A percentile compares a stretch with the other conserved stretches of the same genome.
Evolutionary conservation across 225 moss, liverwort and hornwort species (phyloP).

Genomic region (Bryoerythrophyllum caledonicum): DNA sequence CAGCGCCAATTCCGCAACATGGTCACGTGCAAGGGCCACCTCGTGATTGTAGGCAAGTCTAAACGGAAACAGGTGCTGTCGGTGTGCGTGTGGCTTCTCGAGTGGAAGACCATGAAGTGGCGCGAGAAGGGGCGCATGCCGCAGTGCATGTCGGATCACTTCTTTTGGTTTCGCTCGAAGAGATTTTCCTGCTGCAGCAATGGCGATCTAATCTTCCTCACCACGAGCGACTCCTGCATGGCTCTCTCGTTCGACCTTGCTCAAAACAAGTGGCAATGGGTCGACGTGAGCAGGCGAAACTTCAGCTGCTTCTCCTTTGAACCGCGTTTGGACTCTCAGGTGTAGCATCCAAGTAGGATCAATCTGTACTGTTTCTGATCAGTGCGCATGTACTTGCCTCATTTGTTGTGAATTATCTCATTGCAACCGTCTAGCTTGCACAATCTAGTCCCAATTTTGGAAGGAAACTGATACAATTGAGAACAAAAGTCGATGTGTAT

Average conservation of each 20-base stretch:
- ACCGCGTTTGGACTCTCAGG: constrained; percentile 43
- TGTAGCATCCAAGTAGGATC: constrained; percentile 5
- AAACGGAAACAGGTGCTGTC: constrained; percentile 36
- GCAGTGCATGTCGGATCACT: constrained; percentile 34
- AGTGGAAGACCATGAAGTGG: constrained; percentile 45
- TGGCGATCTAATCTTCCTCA: constrained; percentile 35
- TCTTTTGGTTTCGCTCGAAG: constrained; percentile 30
- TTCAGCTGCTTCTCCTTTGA: constrained; percentile 31
- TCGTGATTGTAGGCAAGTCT: constrained; percentile 39
- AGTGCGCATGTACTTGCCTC: no score
- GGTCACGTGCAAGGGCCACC: constrained; percentile 32
- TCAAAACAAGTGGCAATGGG: constrained; percentile 41
- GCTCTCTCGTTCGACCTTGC: constrained; percentile 33
- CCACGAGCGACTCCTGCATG: no score
- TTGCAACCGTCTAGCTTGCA: no score
- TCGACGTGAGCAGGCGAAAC: constrained; percentile 19
- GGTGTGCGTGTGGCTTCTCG: constrained; percentile 43
- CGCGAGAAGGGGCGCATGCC: constrained; percentile 30
- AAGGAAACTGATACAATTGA: no score
- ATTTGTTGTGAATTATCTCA: no score
- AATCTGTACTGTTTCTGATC: no score
- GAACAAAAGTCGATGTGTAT: no score
- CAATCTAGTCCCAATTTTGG: no score
- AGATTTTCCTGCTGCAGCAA: constrained; percentile 39
- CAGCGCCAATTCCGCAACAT: constrained; percentile 45